These are phyloP conservation scores for Truncatella angustata DNA, from an alignment of 2,329 filamentous ascomycete species.

Conservation along the genomic window DNA sequence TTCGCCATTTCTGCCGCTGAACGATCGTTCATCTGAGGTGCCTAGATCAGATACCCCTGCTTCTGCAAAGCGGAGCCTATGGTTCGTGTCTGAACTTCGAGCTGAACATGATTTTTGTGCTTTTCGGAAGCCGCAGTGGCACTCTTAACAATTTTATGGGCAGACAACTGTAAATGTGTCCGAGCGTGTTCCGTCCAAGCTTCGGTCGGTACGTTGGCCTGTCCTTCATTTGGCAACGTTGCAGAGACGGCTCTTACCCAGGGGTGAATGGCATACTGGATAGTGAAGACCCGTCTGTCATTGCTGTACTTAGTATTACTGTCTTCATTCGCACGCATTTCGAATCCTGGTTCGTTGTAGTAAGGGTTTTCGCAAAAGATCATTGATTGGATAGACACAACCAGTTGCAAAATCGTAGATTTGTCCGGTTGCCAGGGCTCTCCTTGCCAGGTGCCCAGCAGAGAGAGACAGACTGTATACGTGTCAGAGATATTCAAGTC, in stretches of 20 bases:
- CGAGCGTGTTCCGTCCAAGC: too few species aligned
- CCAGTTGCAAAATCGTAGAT: constrained; percentile 50
- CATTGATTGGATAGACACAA: constrained; percentile 58
- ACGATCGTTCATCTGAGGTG: too few species aligned
- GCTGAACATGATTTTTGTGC: too few species aligned
- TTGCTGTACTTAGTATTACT: constrained; percentile 28
- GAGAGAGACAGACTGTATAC: constrained; percentile 43
- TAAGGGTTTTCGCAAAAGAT: constrained; percentile 52
- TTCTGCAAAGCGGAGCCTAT: too few species aligned
- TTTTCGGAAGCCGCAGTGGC: too few species aligned
- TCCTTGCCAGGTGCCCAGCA: constrained; percentile 49
- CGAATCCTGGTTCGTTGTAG: constrained; percentile 52
- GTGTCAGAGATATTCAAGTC: not conserved
- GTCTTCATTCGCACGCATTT: constrained; percentile 15
- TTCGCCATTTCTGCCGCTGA: too few species aligned
- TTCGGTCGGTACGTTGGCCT: too few species aligned
- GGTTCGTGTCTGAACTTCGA: too few species aligned
- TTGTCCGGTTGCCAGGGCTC: constrained; percentile 41
- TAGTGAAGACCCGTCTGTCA: constrained; percentile 22
- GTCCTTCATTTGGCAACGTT: not conserved
- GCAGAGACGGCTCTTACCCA: constrained; percentile 14
- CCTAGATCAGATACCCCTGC: too few species aligned
- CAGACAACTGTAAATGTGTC: too few species aligned
- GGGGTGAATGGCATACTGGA: constrained; percentile 27
- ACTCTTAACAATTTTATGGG: too few species aligned